phyloP scores from a whole-genome alignment of 148 eudicot genomes.

The Fagopyrum esculentum region DNA sequence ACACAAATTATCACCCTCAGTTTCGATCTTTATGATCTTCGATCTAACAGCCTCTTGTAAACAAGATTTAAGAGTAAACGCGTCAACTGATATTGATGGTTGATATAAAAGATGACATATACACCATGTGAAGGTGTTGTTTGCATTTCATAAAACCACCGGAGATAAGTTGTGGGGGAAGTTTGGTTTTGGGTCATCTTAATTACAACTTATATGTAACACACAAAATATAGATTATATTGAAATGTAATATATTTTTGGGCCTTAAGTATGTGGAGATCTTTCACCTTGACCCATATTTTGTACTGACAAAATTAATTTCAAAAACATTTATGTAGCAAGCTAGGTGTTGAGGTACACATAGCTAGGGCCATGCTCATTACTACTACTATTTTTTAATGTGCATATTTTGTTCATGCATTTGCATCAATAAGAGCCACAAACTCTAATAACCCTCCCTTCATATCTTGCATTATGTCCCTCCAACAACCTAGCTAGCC shows the following conservation, averaged over 20 bases:
- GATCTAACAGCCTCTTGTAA: too few relatives aligned
- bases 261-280: not conserved
- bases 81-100: too few relatives aligned
- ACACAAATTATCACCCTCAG: too few relatives aligned
- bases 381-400: not conserved
- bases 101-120: not conserved
- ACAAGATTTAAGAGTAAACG: too few relatives aligned
- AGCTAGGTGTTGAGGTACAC: not conserved
- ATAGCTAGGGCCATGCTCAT: constrained; percentile 8
- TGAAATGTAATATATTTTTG: not conserved
- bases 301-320: constrained; percentile 3
- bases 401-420: not conserved
- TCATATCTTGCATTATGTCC: not conserved
- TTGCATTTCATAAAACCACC: constrained; percentile 5
- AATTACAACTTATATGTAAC: constrained; percentile 9
- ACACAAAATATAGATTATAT: not conserved
- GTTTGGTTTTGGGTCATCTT: constrained; percentile 4
- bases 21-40: too few relatives aligned
- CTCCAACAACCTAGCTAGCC: constrained; percentile 8
- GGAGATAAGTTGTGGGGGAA: not conserved
- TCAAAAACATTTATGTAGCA: not conserved
- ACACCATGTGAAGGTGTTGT: not conserved
- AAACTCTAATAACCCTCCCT: not conserved
- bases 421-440: constrained; percentile 8
- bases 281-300: not conserved